phyloP scores from a whole-genome alignment of 78 protist genomes.

The Dictyostelium firmibasis region DNA sequence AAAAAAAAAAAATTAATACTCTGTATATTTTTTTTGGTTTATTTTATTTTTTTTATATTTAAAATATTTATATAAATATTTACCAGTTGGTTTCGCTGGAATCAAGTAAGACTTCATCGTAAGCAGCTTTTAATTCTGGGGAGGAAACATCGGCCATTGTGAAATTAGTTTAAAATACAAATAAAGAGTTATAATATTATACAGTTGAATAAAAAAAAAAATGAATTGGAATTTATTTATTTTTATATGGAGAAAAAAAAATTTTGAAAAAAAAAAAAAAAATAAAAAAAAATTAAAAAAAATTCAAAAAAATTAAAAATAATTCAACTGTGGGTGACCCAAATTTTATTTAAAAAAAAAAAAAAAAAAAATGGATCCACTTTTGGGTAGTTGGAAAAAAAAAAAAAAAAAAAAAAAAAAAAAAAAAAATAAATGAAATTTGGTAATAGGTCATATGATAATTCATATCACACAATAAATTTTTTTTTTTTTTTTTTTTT shows the following conservation, averaged over 20 bases:
- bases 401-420: too few species aligned
- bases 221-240: neutral
- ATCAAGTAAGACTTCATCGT: constrained; percentile 60
- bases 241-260: neutral
- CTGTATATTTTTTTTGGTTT: too few species aligned
- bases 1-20: neutral
- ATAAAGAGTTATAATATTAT: neutral
- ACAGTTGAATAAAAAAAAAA: neutral
- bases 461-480: neutral
- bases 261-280: neutral
- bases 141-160: constrained; percentile 82
- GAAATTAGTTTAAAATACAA: neutral
- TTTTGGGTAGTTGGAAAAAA: neutral
- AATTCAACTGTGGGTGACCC: neutral
- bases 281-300: too few species aligned
- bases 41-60: neutral
- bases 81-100: constrained; percentile 74
- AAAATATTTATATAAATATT: neutral
- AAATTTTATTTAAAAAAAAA: too few species aligned
- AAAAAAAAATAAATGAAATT: too few species aligned
- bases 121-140: constrained; percentile 35
- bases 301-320: too few species aligned
- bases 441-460: neutral
- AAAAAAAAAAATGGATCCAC: neutral
- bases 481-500: too few species aligned